Evolutionary conservation across 2,329 filamentous ascomycete genomes (phyloP), one percentile per base, ranked within the genome.

Genomic region (Paraphoma sp.): DNA sequence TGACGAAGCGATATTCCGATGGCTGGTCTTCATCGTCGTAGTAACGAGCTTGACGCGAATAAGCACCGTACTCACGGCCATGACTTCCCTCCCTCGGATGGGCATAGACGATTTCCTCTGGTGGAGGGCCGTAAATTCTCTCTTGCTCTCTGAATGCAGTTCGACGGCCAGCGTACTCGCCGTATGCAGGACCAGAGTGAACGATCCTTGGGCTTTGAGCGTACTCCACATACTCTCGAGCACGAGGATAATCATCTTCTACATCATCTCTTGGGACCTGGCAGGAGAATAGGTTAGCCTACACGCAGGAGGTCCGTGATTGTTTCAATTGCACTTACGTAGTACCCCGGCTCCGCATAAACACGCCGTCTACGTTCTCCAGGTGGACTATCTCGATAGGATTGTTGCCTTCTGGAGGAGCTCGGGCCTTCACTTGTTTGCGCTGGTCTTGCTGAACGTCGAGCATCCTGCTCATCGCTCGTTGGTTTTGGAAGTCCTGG

Each of bases 381-480:
- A 11, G 71, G 60, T 38, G 71, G 63, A 46, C 66, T 72, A 12
- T 62, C 61, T 16, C 60, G 63, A 50, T 69, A 65, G 3, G 67
- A 60, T 11, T 64, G 62, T 53, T 61, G 69, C 50, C 63, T 69
- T 33, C 60, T 60, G 16, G 54, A 48, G n/a, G 63, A 44, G 30
- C 55, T 60, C 16, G 63, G 38, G 18, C 53, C 31, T 33, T 65
- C 64, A 41, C 60, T 66, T 16, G 57, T 29, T 45, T 69, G 65
- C 5, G 52, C 29, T 9, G 60, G n/a, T 70, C 61, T 6, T 69
- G 67, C 16, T 80, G 80, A 29, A 77, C 31, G 79, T 78, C 33
- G 33, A 10, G 9, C 33, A 65, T 82, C 79, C 67, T 83, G 83
- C 60, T 83, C 82, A 64, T 83, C 78, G 51, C 82, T 79, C 2